Evolutionary conservation across 176 grass and related monocot genomes (phyloP).

Genomic region (Dactylis glomerata): DNA sequence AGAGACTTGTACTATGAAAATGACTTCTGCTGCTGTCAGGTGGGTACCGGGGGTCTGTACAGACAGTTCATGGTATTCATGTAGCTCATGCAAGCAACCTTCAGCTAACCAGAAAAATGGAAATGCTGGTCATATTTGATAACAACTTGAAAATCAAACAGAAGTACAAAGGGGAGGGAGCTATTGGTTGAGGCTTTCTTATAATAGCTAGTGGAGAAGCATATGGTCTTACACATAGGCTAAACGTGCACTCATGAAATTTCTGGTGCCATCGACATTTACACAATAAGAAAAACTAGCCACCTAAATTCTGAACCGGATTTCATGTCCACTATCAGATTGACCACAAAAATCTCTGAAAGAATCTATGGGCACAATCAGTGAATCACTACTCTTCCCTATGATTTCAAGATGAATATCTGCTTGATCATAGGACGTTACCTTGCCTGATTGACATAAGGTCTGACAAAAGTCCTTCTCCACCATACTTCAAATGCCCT

Average conservation of each 20-base stretch:
- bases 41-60: too few relatives aligned
- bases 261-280: constrained; percentile 15
- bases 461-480: constrained; percentile 89
- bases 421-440: constrained; percentile 11
- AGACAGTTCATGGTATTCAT: background rate
- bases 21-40: background rate
- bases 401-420: constrained; percentile 23
- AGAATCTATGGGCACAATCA: constrained; percentile 25
- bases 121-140: background rate
- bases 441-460: constrained; percentile 49
- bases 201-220: constrained; percentile 11
- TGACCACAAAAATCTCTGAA: constrained; percentile 18
- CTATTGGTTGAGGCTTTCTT: constrained; percentile 2
- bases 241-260: constrained; percentile 21
- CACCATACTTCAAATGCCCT: constrained; percentile 97
- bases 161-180: background rate
- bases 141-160: background rate
- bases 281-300: background rate
- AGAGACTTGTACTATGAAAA: background rate
- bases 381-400: constrained; percentile 22
- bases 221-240: constrained; percentile 24
- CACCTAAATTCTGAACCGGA: constrained; percentile 4
- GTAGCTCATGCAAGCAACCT: background rate
- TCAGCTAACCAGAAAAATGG: constrained; percentile 2
- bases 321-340: constrained; percentile 23